These are phyloP conservation scores for Aspergillus nidulans DNA, from an alignment of 495 filamentous ascomycete species.

Conservation along the genomic window DNA sequence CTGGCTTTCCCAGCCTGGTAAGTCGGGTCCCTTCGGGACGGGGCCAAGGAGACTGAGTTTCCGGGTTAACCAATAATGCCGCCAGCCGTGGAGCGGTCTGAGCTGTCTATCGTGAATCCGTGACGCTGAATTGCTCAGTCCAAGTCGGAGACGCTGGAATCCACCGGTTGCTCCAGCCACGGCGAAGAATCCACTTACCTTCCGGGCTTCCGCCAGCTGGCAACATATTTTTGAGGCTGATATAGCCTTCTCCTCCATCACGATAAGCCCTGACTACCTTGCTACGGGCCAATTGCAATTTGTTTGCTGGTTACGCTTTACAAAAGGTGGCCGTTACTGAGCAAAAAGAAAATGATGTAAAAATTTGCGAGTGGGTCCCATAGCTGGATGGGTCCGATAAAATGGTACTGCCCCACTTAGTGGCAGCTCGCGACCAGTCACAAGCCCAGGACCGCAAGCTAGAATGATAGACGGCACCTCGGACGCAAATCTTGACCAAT, in stretches of 20 bases:
- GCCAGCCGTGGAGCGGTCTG: conserved; percentile 15
- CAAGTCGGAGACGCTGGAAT: conserved; percentile 11
- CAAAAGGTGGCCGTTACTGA: background rate
- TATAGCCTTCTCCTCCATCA: background rate
- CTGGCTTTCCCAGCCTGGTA: conserved; percentile 3
- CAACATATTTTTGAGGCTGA: background rate
- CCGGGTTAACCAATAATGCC: conserved; percentile 19
- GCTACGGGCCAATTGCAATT: background rate
- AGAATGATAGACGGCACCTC: conserved; percentile 18
- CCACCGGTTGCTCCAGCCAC: conserved; percentile 18
- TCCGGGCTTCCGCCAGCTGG: conserved; percentile 3
- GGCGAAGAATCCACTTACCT: conserved; percentile 10
- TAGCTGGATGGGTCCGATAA: conserved; percentile 19
- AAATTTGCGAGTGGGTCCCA: conserved; percentile 18
- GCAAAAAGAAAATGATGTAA: conserved; percentile 12
- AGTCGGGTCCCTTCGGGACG: conserved; percentile 26
- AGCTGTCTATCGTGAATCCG: conserved; percentile 8
- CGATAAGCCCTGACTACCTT: background rate
- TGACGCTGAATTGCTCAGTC: conserved; percentile 1
- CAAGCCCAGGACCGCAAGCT: background rate
- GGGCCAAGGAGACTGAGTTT: conserved; percentile 15
- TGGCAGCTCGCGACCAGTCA: conserved; percentile 4
- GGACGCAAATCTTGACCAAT: conserved; percentile 17
- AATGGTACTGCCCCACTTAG: conserved; percentile 19
- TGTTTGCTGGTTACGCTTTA: background rate